Base-by-base conservation (phyloP, 768 basidiomycete species). In the Lactarius tabidus region DNA sequence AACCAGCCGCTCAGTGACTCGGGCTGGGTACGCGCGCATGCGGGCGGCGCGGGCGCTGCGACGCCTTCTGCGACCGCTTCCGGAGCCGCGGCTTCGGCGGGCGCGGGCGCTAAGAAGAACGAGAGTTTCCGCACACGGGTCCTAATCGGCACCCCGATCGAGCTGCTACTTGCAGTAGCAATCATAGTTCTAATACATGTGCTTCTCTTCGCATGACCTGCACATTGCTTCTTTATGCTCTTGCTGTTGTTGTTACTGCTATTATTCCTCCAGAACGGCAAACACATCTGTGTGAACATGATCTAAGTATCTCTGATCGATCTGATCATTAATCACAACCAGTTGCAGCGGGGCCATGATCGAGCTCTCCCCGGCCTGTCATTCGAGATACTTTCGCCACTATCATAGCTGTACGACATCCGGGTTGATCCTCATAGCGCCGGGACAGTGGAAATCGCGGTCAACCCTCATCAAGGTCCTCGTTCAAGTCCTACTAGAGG, bases 1-100 rank as follows among this genome's bases (percentile, higher is more conserved):
- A 20, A 61, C 38, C 65, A 70, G 62, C 64, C 65, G 14, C 28
- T 70, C 20, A 48, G 53, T 15, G 64, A 61, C 53, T 51, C 28
- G 14, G 67, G 63, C 3, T 59, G 41, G 51, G 54, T 55, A 8
- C 62, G 62, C 39, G 0, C 39, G 35, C 38, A 57, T 38, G 54
- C 31, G 35, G 54, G 53, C 54, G 10, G 18, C 18, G 9, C 31
- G 1, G 18, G 31, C 17, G 54, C 54, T 20, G 54, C 57, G 15
- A 59, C 57, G 18, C n/a, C 48, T 6, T 59, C 55, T 17, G 26
- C n/a, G 26, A 28, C 62, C 23, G 15, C 41, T 14, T 18, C 54
- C 10, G n/a, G 17, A 17, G 18, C 54, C 17, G 18, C 54, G 31
- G n/a, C 29, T 35, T n/a, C 54, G 9, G 26, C 56, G 17, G 14